These are phyloP conservation scores for Ophiocordyceps camponoti-floridani DNA, from an alignment of 2,329 filamentous ascomycete genomes.

Conservation along the genomic window DNA sequence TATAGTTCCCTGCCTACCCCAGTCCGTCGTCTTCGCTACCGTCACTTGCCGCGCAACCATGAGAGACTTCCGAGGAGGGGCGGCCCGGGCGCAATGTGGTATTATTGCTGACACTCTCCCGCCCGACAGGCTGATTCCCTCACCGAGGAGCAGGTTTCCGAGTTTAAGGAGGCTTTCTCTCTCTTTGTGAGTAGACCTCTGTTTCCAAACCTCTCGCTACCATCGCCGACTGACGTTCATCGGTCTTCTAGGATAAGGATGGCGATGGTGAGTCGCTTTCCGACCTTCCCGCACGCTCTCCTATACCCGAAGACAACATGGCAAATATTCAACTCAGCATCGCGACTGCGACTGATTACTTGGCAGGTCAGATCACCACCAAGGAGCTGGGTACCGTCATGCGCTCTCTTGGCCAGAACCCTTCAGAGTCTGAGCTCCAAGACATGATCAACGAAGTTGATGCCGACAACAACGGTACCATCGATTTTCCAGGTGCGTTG, in stretches of 20 bases:
- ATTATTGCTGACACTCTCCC: slow-evolving; percentile 1
- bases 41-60: background rate
- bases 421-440: slow-evolving; percentile 75
- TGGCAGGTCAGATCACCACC: slow-evolving; percentile 70
- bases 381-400: slow-evolving; percentile 83
- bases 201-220: background rate
- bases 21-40: background rate
- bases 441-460: slow-evolving; percentile 94
- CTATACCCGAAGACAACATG: too few relatives aligned
- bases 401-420: slow-evolving; percentile 80
- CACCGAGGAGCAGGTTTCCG: slow-evolving; percentile 98
- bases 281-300: background rate
- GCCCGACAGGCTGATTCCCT: slow-evolving; percentile 73
- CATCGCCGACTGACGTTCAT: background rate
- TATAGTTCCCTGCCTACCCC: background rate
- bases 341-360: background rate
- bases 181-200: slow-evolving; percentile 65
- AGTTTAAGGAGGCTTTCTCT: slow-evolving; percentile 99
- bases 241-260: slow-evolving; percentile 60
- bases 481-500: slow-evolving; percentile 67
- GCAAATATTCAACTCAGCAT: background rate
- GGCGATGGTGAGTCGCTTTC: slow-evolving; percentile 59
- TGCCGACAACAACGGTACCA: slow-evolving; percentile 82
- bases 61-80: slow-evolving; percentile 10
- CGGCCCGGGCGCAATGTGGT: slow-evolving; percentile 3